These are phyloP conservation scores for Scorias spongiosa DNA, from an alignment of 2,329 filamentous ascomycete genomes.

Conservation along the genomic window DNA sequence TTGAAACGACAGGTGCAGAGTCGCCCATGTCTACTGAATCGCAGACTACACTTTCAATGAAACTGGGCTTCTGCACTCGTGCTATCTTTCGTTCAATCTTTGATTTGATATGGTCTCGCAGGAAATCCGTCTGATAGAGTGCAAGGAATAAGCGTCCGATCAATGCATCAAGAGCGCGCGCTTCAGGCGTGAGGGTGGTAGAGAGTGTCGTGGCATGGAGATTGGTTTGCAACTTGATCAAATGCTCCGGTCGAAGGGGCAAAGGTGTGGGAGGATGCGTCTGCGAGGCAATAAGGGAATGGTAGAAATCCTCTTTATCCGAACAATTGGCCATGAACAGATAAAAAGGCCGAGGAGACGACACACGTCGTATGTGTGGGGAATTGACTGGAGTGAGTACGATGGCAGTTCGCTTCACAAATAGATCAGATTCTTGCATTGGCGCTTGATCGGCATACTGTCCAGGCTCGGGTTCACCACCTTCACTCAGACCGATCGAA, in stretches of 20 bases:
- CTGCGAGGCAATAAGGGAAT: constrained; percentile 65
- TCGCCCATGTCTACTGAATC: constrained; percentile 75
- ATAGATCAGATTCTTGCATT: constrained; percentile 84
- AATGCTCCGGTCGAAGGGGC: constrained; percentile 68
- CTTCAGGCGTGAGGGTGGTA: constrained; percentile 67
- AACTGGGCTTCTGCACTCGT: constrained; percentile 78
- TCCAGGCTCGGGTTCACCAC: constrained; percentile 21
- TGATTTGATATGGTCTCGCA: constrained; percentile 62
- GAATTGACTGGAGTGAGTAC: constrained; percentile 14
- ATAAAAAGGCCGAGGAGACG: constrained; percentile 57
- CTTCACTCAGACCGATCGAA: constrained; percentile 69
- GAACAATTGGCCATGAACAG: constrained; percentile 91
- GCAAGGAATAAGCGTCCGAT: constrained; percentile 78
- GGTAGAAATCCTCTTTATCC: constrained; percentile 97
- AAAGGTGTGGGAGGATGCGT: constrained; percentile 53
- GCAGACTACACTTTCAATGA: constrained; percentile 73
- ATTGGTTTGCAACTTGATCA: constrained; percentile 77
- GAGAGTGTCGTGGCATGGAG: constrained; percentile 74
- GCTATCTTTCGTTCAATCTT: constrained; percentile 96
- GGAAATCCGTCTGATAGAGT: constrained; percentile 67
- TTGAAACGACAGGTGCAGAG: constrained; percentile 74
- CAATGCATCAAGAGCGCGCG: constrained; percentile 84
- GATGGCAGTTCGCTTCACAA: constrained; percentile 56
- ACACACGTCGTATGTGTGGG: neutral
- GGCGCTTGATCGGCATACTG: constrained; percentile 35